Percentiles rank a stretch among this genome's conserved stretches.
Conservation (phyloP, 1,284 basidiomycete genomes). For the Rhodotorula sp. region DNA sequence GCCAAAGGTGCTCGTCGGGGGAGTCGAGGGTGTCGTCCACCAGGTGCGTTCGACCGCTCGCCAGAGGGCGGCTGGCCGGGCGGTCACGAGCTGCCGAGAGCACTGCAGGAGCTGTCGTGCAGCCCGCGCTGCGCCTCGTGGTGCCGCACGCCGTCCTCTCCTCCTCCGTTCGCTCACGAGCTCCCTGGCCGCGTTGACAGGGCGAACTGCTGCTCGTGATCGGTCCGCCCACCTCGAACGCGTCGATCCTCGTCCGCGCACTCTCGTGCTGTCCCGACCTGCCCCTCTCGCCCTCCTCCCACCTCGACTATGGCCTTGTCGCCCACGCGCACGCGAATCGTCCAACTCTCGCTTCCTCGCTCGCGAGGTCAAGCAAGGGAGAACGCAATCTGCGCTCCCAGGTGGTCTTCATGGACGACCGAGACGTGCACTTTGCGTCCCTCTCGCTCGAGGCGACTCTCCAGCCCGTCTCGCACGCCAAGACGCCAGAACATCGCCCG, state of each 20-base stretch:
- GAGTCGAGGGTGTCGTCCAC: slow-evolving; percentile 34
- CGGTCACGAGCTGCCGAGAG: too few relatives aligned
- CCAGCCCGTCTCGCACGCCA: slow-evolving; percentile 50
- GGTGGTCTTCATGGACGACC: slow-evolving; percentile 52
- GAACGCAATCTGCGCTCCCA: slow-evolving; percentile 62
- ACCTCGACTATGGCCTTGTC: slow-evolving; percentile 42
- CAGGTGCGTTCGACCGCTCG: slow-evolving; percentile 18
- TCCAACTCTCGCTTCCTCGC: slow-evolving; percentile 48
- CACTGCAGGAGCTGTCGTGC: not conserved
- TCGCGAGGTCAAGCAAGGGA: slow-evolving; percentile 40
- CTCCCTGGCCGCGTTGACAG: slow-evolving; percentile 15
- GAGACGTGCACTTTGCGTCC: slow-evolving; percentile 63
- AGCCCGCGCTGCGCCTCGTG: not conserved
- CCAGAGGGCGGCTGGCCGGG: too few relatives aligned
- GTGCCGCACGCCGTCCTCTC: not conserved
- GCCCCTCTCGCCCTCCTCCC: slow-evolving; percentile 28
- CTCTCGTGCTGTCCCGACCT: slow-evolving; percentile 43
- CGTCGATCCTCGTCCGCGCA: slow-evolving; percentile 47
- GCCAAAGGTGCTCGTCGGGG: slow-evolving; percentile 21
- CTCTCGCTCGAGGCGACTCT: slow-evolving; percentile 60
- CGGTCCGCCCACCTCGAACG: slow-evolving; percentile 51
- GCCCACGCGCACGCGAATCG: slow-evolving; percentile 20
- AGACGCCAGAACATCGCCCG: slow-evolving; percentile 50
- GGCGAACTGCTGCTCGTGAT: slow-evolving; percentile 60
- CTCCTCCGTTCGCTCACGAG: not conserved